Evolutionary conservation across 331 rosid species (phyloP).

Genomic region (Quercus tomentella): DNA sequence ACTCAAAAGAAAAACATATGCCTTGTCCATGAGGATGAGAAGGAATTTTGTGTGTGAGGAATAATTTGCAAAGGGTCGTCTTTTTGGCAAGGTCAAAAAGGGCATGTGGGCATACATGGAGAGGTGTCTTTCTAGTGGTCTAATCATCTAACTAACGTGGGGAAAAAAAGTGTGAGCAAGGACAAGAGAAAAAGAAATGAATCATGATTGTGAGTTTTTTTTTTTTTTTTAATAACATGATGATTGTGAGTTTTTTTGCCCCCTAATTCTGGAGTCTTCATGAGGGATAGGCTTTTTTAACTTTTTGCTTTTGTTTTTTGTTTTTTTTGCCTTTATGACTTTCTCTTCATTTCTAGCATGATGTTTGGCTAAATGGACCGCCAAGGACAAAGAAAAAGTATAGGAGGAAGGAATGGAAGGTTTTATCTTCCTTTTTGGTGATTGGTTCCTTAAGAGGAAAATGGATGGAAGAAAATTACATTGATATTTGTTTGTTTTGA

Average conservation of each 20-base stretch:
- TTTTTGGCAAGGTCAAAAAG: conserved; percentile 38
- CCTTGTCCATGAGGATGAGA: conserved; percentile 1
- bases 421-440: too few species aligned
- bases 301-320: too few species aligned
- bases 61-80: conserved; percentile 10
- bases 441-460: too few species aligned
- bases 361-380: too few species aligned
- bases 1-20: conserved; percentile 1
- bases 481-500: too few species aligned
- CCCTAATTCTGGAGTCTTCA: not conserved
- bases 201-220: not conserved
- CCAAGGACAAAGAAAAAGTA: too few species aligned
- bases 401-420: too few species aligned
- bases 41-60: conserved; percentile 5
- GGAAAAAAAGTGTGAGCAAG: not conserved
- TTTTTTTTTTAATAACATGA: too few species aligned
- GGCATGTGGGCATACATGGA: conserved; percentile 27
- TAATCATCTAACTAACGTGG: not conserved
- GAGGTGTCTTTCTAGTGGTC: not conserved
- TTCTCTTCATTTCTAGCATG: too few species aligned
- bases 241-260: too few species aligned
- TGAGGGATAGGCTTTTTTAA: not conserved
- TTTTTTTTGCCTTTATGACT: too few species aligned
- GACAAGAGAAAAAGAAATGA: not conserved
- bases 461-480: too few species aligned